Base-by-base conservation (phyloP, 2,329 filamentous ascomycete species). In the Cytospora chrysosperma region DNA sequence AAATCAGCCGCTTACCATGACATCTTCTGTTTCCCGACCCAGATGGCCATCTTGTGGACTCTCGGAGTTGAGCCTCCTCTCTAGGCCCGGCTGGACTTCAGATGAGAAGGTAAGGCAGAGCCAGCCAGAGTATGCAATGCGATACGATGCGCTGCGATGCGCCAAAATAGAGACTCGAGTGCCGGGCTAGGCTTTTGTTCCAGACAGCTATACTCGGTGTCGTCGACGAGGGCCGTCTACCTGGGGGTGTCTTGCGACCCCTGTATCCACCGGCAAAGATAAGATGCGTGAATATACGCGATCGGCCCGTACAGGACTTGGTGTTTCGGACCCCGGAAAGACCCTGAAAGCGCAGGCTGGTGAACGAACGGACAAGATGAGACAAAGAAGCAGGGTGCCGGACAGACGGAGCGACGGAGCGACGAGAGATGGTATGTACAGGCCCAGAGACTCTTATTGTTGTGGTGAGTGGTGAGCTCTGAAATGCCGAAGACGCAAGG, bases 21-120 rank as follows among this genome's bases (percentile, higher is more conserved):
- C 64, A 66, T 66, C 47, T 66, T 66, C 54, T 66, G 64, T 43
- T 66, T 66, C 52, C 64, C 64, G 40, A 66, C 64, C 64, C 64
- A 66, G 56, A 66, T 66, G 19, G 64, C 64, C 64, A 66, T 66
- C 37, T 55, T 51, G 56, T 32, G 50, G 54, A 17, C 37, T 37
- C 30, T 63, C 28, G 50, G 51, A 59, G 63, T 58, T n/a, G n/a
- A n/a, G n/a, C n/a, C 59, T 59, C 24, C 59, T 59, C 24, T 30
- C 54, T 30, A 55, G 52, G 63, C 63, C 59, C 59, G 63, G n/a
- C n/a, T n/a, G n/a, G n/a, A 40, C 55, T 62, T 53, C 28, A 61
- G 54, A 28, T 49, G 17, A 15, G 17, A 5, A 24, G 24, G 26
- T 32, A 27, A 27, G 17, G 26, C 12, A n/a, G 19, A 27, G 32